Evolutionary conservation across 2,329 filamentous ascomycete genomes (phyloP).

Genomic region (Fusarium aywerte): DNA sequence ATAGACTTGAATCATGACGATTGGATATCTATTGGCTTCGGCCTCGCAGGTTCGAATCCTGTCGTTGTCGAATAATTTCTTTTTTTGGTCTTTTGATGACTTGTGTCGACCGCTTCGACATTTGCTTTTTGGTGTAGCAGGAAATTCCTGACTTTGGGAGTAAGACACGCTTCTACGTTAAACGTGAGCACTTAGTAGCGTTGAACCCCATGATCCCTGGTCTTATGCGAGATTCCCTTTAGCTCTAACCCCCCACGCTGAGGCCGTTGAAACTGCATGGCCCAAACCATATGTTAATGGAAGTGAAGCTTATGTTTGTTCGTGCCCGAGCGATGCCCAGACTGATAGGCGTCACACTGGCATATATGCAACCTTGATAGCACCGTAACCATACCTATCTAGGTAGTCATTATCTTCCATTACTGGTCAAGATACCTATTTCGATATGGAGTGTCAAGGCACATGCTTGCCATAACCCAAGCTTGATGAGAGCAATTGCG

Average conservation of each 20-base stretch:
- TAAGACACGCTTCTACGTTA: background rate
- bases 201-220: background rate
- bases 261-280: background rate
- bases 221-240: background rate
- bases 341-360: background rate
- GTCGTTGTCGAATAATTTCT: constrained; percentile 2
- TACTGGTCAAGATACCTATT: background rate
- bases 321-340: background rate
- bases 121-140: background rate
- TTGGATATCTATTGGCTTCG: constrained; percentile 21
- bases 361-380: background rate
- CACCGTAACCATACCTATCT: background rate
- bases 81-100: background rate
- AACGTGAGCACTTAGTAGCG: background rate
- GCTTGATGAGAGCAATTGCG: no score
- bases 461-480: background rate
- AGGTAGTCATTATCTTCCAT: no score
- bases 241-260: background rate
- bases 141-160: background rate
- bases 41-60: constrained; percentile 19
- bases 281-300: background rate
- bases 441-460: background rate
- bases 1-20: constrained; percentile 13
- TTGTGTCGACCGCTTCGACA: background rate
- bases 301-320: background rate